Conservation (phyloP, 2,329 filamentous ascomycete species). For the Raffaelea arxii region DNA sequence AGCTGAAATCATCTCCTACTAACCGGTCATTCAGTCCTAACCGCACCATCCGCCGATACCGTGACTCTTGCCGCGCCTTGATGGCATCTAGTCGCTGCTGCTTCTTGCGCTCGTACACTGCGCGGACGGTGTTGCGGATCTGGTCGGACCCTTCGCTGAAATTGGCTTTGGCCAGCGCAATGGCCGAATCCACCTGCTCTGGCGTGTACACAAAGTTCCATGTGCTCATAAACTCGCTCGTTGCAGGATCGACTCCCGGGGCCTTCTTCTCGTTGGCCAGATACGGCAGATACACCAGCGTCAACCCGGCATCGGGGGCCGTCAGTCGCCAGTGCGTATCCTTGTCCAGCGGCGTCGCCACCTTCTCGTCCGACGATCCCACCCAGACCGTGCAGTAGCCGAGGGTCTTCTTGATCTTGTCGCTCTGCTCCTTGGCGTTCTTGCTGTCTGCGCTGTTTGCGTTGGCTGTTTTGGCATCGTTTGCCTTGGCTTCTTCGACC, state of each 20-base stretch:
- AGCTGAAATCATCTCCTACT: slow-evolving; percentile 61
- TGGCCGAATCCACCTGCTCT: slow-evolving; percentile 77
- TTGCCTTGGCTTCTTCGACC: slow-evolving; percentile 47
- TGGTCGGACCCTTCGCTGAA: slow-evolving; percentile 73
- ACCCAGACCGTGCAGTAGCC: slow-evolving; percentile 95
- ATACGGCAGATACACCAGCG: slow-evolving; percentile 85
- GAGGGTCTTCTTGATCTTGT: slow-evolving; percentile 49
- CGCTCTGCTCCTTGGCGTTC: slow-evolving; percentile 18
- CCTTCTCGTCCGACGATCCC: slow-evolving; percentile 68
- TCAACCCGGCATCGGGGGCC: slow-evolving; percentile 71
- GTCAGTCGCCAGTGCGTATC: slow-evolving; percentile 60
- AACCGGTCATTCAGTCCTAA: slow-evolving; percentile 43
- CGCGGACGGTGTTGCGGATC: slow-evolving; percentile 68
- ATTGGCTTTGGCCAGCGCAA: slow-evolving; percentile 74
- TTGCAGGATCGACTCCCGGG: slow-evolving; percentile 71
- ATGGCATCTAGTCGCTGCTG: slow-evolving; percentile 45
- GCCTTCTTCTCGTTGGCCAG: slow-evolving; percentile 66
- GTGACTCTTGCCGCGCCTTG: slow-evolving; percentile 22
- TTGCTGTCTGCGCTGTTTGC: slow-evolving; percentile 9
- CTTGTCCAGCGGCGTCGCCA: slow-evolving; percentile 48
- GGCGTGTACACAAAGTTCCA: slow-evolving; percentile 98
- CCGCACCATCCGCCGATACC: slow-evolving; percentile 36
- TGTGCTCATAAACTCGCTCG: slow-evolving; percentile 79
- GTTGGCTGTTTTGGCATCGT: background rate
- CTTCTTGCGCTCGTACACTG: slow-evolving; percentile 90